These are phyloP conservation scores for Cryoendolithus antarcticus DNA, from an alignment of 2,329 filamentous ascomycete genomes.

Conservation along the genomic window DNA sequence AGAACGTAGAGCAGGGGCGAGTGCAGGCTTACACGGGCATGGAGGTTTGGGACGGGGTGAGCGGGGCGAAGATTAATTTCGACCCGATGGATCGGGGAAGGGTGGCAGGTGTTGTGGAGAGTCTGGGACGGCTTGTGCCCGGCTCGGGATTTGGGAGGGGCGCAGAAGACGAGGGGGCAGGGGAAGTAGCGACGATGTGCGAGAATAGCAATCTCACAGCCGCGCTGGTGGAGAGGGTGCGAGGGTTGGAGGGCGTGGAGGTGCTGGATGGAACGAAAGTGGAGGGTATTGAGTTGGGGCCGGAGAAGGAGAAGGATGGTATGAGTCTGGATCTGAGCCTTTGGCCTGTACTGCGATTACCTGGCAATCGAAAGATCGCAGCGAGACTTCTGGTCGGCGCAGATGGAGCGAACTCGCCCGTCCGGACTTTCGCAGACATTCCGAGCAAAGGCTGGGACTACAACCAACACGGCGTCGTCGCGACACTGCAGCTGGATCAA, in stretches of 20 bases:
- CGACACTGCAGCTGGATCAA: conserved; percentile 58
- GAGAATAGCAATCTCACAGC: conserved; percentile 86
- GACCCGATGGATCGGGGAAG: conserved; percentile 17
- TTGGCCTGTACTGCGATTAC: conserved; percentile 75
- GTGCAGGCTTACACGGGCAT: conserved; percentile 88
- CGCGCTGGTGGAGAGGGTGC: conserved; percentile 46
- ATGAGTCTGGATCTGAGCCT: conserved; percentile 59
- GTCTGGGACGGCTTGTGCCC: conserved; percentile 17
- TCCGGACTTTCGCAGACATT: conserved; percentile 80
- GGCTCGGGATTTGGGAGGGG: conserved; percentile 15
- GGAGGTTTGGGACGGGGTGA: conserved; percentile 96
- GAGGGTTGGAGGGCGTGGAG: conserved; percentile 53
- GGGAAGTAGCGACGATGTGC: conserved; percentile 79
- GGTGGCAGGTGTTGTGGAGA: conserved; percentile 13
- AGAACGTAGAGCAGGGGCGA: conserved; percentile 56
- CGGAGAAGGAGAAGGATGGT: conserved; percentile 37
- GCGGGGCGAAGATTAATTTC: conserved; percentile 78
- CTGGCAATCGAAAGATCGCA: conserved; percentile 51
- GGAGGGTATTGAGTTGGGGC: conserved; percentile 64
- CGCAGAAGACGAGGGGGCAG: conserved; percentile 12
- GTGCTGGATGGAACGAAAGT: conserved; percentile 69
- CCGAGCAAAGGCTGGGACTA: conserved; percentile 88
- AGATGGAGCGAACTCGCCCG: conserved; percentile 88
- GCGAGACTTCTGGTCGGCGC: conserved; percentile 83
- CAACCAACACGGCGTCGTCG: conserved; percentile 76